These are phyloP conservation scores for Heliosperma pusillum DNA, from an alignment of 148 eudicot genomes.

Conservation along the genomic window DNA sequence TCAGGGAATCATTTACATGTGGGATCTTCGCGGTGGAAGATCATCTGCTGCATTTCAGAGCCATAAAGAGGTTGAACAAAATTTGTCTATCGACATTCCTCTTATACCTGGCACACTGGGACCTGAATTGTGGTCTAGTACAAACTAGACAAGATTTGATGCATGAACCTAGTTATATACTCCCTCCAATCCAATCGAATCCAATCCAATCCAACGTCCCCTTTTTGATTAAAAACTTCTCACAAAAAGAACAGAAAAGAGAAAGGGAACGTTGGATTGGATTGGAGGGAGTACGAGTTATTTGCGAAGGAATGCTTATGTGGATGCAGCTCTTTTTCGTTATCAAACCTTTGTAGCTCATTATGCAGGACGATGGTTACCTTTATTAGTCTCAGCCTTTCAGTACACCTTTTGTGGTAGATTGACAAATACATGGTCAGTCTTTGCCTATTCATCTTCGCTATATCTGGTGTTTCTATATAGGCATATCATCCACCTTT, in stretches of 20 bases:
- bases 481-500: slow-evolving; percentile 72
- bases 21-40: slow-evolving; percentile 99
- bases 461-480: slow-evolving; percentile 19
- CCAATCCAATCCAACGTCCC: too few species aligned
- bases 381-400: neutral
- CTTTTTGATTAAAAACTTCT: too few species aligned
- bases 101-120: neutral
- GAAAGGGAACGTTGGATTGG: too few species aligned
- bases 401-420: neutral
- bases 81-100: neutral
- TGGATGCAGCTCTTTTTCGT: neutral
- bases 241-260: too few species aligned
- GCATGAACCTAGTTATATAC: neutral
- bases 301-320: neutral
- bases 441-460: slow-evolving; percentile 7
- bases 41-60: slow-evolving; percentile 68
- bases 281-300: too few species aligned
- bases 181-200: too few species aligned
- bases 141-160: slow-evolving; percentile 2
- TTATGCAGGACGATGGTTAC: neutral
- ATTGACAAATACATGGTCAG: neutral
- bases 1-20: slow-evolving; percentile 63
- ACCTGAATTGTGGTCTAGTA: neutral
- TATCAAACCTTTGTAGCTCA: neutral
- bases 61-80: slow-evolving; percentile 58